Percentiles rank a stretch among this genome's conserved stretches.
Evolutionary conservation across 2,329 filamentous ascomycete genomes (phyloP).

Genomic region (Ceratocystis eucalypticola): DNA sequence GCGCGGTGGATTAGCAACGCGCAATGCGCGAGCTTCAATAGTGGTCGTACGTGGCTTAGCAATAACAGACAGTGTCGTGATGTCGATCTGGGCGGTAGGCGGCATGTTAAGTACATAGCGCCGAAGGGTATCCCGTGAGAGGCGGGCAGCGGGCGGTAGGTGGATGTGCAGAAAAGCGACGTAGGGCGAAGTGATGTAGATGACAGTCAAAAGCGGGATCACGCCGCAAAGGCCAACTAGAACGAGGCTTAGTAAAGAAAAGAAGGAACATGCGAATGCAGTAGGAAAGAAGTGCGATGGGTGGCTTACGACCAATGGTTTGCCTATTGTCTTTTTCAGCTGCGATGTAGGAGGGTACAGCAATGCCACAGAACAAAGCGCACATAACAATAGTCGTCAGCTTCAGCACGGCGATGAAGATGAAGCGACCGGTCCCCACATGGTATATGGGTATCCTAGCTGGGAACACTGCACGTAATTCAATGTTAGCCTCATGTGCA

Average conservation of each 20-base stretch:
- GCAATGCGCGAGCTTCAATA: constrained; percentile 29
- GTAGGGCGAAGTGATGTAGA: constrained; percentile 53
- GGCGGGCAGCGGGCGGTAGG: constrained; percentile 51
- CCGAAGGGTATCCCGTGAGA: constrained; percentile 42
- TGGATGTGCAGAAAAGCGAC: constrained; percentile 59
- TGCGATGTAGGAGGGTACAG: constrained; percentile 45
- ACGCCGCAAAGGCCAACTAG: constrained; percentile 46
- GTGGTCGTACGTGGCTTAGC: constrained; percentile 40
- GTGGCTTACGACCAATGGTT: constrained; percentile 29
- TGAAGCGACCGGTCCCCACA: constrained; percentile 52
- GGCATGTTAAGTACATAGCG: constrained; percentile 38
- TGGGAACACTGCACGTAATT: constrained; percentile 33
- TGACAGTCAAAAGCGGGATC: constrained; percentile 50
- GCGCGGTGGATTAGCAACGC: constrained; percentile 22
- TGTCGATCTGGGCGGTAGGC: constrained; percentile 33
- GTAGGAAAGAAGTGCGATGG: neutral
- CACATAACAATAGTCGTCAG: constrained; percentile 58
- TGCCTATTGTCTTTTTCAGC: constrained; percentile 29
- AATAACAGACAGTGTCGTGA: constrained; percentile 44
- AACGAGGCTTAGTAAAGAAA: constrained; percentile 2
- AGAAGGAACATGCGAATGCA: neutral
- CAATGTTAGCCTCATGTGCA: neutral
- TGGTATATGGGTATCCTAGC: constrained; percentile 59
- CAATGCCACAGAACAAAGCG: constrained; percentile 49
- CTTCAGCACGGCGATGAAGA: constrained; percentile 57